Conservation (phyloP, 345 rosid species). For the Corchorus capsularis region DNA sequence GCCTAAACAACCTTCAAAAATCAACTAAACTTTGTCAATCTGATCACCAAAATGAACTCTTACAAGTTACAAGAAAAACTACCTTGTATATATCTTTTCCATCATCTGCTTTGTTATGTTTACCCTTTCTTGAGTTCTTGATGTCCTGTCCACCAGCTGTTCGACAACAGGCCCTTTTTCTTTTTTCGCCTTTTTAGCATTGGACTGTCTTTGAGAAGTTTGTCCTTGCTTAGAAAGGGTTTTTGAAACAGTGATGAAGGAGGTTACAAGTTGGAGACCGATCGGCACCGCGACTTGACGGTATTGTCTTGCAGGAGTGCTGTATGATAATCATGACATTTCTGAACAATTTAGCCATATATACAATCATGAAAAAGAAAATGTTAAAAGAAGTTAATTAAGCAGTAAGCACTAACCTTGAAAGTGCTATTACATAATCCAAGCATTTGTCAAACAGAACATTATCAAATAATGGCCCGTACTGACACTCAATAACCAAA, state of each 20-base stretch:
- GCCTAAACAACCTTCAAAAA: conserved; percentile 82
- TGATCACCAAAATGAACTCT: not conserved
- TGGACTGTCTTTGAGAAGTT: conserved; percentile 88
- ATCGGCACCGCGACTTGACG: conserved; percentile 84
- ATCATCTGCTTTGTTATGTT: conserved; percentile 84
- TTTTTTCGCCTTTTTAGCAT: conserved; percentile 80
- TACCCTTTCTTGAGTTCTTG: conserved; percentile 71
- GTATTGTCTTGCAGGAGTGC: conserved; percentile 91
- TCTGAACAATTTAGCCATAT: conserved; percentile 10
- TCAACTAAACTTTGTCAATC: conserved; percentile 1
- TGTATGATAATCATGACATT: conserved; percentile 33
- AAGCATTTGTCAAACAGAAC: conserved; percentile 89
- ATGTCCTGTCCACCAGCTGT: conserved; percentile 78
- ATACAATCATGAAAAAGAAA: not conserved
- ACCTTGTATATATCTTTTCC: conserved; percentile 95
- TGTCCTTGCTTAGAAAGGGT: conserved; percentile 76
- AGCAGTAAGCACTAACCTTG: conserved; percentile 68
- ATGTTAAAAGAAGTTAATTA: conserved; percentile 8
- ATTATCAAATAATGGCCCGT: conserved; percentile 87
- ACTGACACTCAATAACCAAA: conserved; percentile 73
- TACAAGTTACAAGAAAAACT: conserved; percentile 12
- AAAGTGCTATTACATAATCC: conserved; percentile 92
- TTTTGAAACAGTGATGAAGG: conserved; percentile 81
- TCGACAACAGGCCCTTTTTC: conserved; percentile 75
- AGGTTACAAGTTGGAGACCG: conserved; percentile 95